Percentiles rank a stretch among this genome's conserved stretches.
Evolutionary conservation across 2,329 filamentous ascomycete species (phyloP).

Genomic region (Monilinia vaccinii-corymbosi): DNA sequence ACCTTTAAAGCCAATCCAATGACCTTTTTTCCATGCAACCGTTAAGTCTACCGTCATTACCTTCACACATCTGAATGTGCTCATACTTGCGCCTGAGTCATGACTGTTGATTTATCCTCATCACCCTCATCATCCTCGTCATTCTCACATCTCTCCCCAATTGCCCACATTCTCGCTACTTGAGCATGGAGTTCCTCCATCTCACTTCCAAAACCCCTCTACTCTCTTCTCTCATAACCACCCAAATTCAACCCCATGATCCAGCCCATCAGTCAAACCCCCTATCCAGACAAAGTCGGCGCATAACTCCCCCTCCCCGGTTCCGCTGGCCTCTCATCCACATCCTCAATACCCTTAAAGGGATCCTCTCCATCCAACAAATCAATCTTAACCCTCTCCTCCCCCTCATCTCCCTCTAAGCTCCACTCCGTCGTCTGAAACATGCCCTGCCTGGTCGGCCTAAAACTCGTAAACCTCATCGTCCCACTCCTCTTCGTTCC

Average conservation of each 20-base stretch:
- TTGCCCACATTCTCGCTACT: background rate
- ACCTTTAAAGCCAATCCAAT: constrained; percentile 10
- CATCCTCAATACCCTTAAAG: constrained; percentile 45
- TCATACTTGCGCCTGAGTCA: background rate
- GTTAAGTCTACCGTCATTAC: background rate
- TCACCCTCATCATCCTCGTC: too few species aligned
- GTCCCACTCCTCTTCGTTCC: constrained; percentile 61
- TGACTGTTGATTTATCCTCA: background rate
- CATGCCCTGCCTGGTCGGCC: constrained; percentile 51
- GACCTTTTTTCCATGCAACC: constrained; percentile 11
- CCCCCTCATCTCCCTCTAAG: constrained; percentile 50
- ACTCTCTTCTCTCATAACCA: background rate
- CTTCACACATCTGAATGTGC: background rate
- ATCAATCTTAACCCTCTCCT: constrained; percentile 54
- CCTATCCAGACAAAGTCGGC: constrained; percentile 23
- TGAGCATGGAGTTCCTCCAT: background rate
- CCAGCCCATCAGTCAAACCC: background rate
- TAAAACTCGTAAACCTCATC: constrained; percentile 73
- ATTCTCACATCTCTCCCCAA: background rate
- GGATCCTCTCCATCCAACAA: constrained; percentile 66
- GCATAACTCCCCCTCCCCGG: constrained; percentile 28
- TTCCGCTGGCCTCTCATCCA: constrained; percentile 35
- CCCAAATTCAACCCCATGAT: background rate
- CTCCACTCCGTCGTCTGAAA: constrained; percentile 93
- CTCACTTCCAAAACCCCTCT: background rate